Base-by-base conservation (phyloP, 2,329 filamentous ascomycete species). In the Eurotiales sp. region DNA sequence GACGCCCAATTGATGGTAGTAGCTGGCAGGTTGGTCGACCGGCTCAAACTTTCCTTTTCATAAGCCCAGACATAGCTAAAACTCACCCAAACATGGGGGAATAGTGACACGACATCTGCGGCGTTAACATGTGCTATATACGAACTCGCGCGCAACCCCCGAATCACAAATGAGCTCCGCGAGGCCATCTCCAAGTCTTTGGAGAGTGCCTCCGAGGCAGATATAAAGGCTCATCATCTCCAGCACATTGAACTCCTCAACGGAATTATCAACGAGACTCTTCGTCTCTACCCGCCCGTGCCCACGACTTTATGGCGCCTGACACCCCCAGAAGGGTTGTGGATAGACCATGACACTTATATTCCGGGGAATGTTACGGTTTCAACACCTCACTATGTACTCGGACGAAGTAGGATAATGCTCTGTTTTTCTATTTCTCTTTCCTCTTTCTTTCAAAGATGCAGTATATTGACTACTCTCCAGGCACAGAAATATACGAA, bases 211-310 rank as follows among this genome's bases (percentile, higher is more conserved):
- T 6, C 8, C 17, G 43, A 46, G n/a, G 30, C 22, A 19, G 51
- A 50, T 6, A 25, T 53, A 4, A 19, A 10, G 2, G 34, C 49
- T 7, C 22, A 51, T 2, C 12, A 51, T 25, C 50, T 44, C 32
- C 42, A 34, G 12, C 44, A 48, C 15, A 12, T 53, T 22, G 39
- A 48, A 8, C 51, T 73, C 53, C 62, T 76, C 3, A 66, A 71
- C 44, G 72, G 71, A n/a, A 64, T 73, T 17, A 71, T 76, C 56
- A 67, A 72, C 47, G 73, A 77, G 55, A 63, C 70, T 0, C 57
- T 75, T 5, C 64, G 74, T 3, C 60, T 68, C 14, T 70, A 75
- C 55, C 73, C 73, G 3, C 67, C 73, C 0, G 65, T 70, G 0
- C 73, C 73, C 1, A 61, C 72, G 36, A 60, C 59, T 7, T 56